A percentile compares a stretch with the other conserved stretches of the same genome.
Conservation (phyloP, 1,284 basidiomycete species). For the Pyrrhoderma lamaoense region DNA sequence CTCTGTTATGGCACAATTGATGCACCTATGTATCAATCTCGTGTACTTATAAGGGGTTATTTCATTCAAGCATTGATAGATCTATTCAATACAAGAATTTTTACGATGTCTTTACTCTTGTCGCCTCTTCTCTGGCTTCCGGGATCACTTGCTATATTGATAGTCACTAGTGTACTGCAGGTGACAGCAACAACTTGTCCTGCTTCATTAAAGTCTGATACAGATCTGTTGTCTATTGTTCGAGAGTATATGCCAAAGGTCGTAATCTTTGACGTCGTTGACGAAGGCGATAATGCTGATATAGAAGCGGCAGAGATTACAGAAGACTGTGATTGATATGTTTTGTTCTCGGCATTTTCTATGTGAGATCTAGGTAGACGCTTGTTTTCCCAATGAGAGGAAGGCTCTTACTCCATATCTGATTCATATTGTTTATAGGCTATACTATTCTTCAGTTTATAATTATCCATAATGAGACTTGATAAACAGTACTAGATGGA, state of each 20-base stretch:
- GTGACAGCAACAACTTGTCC: constrained; percentile 54
- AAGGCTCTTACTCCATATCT: too few relatives aligned
- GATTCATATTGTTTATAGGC: too few relatives aligned
- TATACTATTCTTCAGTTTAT: too few relatives aligned
- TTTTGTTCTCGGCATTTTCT: too few relatives aligned
- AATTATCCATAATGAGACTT: too few relatives aligned
- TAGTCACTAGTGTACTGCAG: constrained; percentile 46
- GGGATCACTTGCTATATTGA: constrained; percentile 45
- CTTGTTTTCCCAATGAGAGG: too few relatives aligned
- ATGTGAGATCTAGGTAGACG: too few relatives aligned
- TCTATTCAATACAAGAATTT: constrained; percentile 49
- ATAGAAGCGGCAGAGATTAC: too few relatives aligned
- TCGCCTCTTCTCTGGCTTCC: constrained; percentile 46
- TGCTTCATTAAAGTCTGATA: too few relatives aligned
- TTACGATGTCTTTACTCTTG: constrained; percentile 36
- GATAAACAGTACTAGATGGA: too few relatives aligned
- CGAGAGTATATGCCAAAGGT: constrained; percentile 39
- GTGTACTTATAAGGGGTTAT: constrained; percentile 52
- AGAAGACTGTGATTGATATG: too few relatives aligned
- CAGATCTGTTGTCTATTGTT: constrained; percentile 42
- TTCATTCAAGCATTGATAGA: constrained; percentile 48
- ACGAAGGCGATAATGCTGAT: too few relatives aligned
- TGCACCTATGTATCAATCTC: constrained; percentile 53
- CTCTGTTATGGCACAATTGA: constrained; percentile 54
- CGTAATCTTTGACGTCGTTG: constrained; percentile 47